Conservation (phyloP, 306 rosid genomes). For the Cucurbita ficifolia region DNA sequence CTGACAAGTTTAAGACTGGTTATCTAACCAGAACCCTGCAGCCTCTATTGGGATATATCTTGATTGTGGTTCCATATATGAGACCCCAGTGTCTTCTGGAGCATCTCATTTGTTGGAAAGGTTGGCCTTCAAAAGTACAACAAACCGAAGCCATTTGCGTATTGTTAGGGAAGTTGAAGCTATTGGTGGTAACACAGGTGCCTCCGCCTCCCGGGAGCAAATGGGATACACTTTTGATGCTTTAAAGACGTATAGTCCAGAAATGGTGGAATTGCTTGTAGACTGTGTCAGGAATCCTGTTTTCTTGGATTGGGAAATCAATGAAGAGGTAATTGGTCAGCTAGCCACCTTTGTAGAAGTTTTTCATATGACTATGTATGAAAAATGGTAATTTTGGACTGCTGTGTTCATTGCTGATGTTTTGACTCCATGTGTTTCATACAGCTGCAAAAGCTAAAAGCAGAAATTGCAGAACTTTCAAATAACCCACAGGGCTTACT, state of each 20-base stretch:
- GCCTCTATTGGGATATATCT: conserved; percentile 83
- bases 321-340: conserved; percentile 63
- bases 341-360: background rate
- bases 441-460: conserved; percentile 64
- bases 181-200: conserved; percentile 75
- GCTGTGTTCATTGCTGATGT: background rate
- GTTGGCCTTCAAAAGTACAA: conserved; percentile 94
- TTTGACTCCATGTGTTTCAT: conserved; percentile 9
- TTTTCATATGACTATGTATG: background rate
- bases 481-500: conserved; percentile 91
- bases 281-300: conserved; percentile 81
- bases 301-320: conserved; percentile 93
- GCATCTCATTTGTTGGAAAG: conserved; percentile 88
- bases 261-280: conserved; percentile 86
- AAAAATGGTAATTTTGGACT: background rate
- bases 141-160: conserved; percentile 83
- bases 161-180: conserved; percentile 95
- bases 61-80: conserved; percentile 83
- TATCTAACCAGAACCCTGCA: conserved; percentile 59
- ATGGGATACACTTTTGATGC: conserved; percentile 97
- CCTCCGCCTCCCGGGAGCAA: conserved; percentile 89
- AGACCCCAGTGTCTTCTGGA: conserved; percentile 55
- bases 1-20: conserved; percentile 10
- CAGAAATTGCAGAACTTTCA: conserved; percentile 64
- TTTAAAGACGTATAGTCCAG: conserved; percentile 71